Conservation (phyloP, 2,329 filamentous ascomycete genomes). For the Neonectria neomacrospora region DNA sequence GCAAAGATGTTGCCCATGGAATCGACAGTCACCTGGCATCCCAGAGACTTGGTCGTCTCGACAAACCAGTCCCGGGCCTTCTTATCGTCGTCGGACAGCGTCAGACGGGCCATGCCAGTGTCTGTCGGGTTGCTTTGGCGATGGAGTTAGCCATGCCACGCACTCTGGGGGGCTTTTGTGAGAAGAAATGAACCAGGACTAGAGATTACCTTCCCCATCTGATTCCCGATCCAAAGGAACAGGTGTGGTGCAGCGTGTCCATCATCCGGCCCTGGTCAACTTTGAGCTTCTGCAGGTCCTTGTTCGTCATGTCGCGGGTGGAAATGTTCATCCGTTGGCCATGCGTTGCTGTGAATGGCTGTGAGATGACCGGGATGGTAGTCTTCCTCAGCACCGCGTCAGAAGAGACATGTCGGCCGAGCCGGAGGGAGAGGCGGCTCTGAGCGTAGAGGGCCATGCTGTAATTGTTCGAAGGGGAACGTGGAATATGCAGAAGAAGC, state of each 20-base stretch:
- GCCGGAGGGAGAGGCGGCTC: neutral
- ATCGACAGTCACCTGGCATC: constrained; percentile 76
- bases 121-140: constrained; percentile 55
- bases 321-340: constrained; percentile 30
- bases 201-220: constrained; percentile 38
- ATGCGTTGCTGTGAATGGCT: neutral
- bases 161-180: too few relatives aligned
- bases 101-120: constrained; percentile 81
- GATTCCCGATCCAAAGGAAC: constrained; percentile 34
- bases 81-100: constrained; percentile 80
- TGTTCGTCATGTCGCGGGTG: constrained; percentile 35
- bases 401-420: neutral
- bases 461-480: neutral
- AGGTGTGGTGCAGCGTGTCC: constrained; percentile 40
- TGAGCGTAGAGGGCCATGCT: neutral
- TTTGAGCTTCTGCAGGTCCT: constrained; percentile 35
- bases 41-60: constrained; percentile 69
- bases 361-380: neutral
- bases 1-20: constrained; percentile 86
- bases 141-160: neutral
- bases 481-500: neutral
- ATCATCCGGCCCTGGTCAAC: constrained; percentile 37
- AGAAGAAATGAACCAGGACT: too few relatives aligned
- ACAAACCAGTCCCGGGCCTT: constrained; percentile 83
- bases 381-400: neutral